Conservation (phyloP, 2,329 filamentous ascomycete species). For the Didymella glomerata region DNA sequence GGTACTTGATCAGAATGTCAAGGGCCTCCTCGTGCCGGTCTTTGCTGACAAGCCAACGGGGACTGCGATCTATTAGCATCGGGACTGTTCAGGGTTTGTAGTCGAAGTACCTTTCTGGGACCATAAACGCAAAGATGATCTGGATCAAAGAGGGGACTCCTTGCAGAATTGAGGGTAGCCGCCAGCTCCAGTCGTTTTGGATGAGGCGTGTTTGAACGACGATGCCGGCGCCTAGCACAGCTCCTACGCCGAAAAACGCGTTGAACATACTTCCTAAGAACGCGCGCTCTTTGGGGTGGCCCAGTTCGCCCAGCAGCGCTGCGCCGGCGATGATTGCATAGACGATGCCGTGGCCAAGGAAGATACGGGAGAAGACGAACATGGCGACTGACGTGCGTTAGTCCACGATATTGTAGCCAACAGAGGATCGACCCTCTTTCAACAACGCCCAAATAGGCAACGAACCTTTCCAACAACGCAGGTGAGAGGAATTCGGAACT, state of each 20-base stretch:
- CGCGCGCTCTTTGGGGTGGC: constrained; percentile 72
- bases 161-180: constrained; percentile 71
- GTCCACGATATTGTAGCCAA: neutral
- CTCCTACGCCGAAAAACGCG: constrained; percentile 70
- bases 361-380: constrained; percentile 68
- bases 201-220: constrained; percentile 70
- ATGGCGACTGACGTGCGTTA: constrained; percentile 46
- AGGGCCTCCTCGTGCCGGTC: constrained; percentile 70
- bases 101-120: constrained; percentile 62
- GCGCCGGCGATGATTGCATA: constrained; percentile 71
- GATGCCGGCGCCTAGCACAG: constrained; percentile 65
- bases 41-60: constrained; percentile 70
- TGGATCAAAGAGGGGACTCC: constrained; percentile 69
- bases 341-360: constrained; percentile 73
- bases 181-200: constrained; percentile 70
- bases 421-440: neutral
- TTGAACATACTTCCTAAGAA: constrained; percentile 74
- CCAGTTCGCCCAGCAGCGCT: constrained; percentile 70
- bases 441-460: no score
- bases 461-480: no score
- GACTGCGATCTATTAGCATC: constrained; percentile 46
- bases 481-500: constrained; percentile 8
- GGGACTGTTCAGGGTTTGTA: neutral
- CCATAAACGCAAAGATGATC: constrained; percentile 66
- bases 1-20: constrained; percentile 68